phyloP scores from a whole-genome alignment of 116 monocot species.

The Posidonia oceanica region DNA sequence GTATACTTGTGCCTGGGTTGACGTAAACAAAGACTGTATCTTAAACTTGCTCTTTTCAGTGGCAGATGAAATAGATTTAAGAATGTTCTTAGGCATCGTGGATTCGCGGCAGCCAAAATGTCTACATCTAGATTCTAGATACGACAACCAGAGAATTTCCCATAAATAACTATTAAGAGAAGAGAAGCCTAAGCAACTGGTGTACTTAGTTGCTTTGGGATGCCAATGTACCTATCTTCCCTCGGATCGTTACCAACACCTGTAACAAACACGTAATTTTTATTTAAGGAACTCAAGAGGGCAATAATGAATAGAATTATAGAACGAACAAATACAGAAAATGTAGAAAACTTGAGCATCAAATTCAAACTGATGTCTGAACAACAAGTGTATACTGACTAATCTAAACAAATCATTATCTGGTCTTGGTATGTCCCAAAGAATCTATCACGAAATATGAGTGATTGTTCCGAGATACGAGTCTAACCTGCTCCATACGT shows the following conservation, averaged over 20 bases:
- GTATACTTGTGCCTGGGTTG: constrained; percentile 61
- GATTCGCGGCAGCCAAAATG: too few relatives aligned
- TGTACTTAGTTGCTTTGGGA: constrained; percentile 81
- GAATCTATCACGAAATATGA: too few relatives aligned
- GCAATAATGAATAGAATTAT: background rate
- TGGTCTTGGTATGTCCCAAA: too few relatives aligned
- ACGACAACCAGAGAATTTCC: background rate
- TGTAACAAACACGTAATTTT: constrained; percentile 8
- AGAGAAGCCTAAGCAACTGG: background rate
- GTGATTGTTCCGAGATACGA: too few relatives aligned
- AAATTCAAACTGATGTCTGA: too few relatives aligned
- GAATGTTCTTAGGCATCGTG: too few relatives aligned
- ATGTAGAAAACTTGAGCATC: too few relatives aligned
- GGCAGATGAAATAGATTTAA: background rate
- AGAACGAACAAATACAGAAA: too few relatives aligned
- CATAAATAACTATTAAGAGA: background rate
- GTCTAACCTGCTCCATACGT: constrained; percentile 86
- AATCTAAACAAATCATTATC: too few relatives aligned
- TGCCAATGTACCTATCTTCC: constrained; percentile 92
- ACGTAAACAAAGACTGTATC: background rate
- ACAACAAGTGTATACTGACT: too few relatives aligned
- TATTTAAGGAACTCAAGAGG: background rate
- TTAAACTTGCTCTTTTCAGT: background rate
- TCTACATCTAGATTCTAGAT: too few relatives aligned
- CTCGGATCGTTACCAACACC: constrained; percentile 97